phyloP scores from a whole-genome alignment of 768 basidiomycete species.

The Boletus eberwhitei region DNA sequence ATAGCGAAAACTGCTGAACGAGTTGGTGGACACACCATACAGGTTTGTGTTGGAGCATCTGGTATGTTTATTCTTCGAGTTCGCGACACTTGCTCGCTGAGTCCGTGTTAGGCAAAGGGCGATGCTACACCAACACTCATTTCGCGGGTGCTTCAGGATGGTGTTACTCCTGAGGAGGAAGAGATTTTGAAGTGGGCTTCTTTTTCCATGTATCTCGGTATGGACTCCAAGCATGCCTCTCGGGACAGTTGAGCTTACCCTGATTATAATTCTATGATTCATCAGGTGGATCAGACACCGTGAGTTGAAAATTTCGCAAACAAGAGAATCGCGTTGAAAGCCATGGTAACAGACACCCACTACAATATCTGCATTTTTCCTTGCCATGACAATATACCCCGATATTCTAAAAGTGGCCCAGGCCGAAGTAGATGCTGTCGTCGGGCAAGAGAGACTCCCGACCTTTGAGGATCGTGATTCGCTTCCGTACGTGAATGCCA shows the following conservation, averaged over 20 bases:
- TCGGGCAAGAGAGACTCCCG: slow-evolving; percentile 13
- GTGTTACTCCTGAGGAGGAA: slow-evolving; percentile 8
- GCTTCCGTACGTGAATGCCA: slow-evolving; percentile 15
- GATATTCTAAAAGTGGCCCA: slow-evolving; percentile 8
- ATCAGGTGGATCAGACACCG: slow-evolving; percentile 27
- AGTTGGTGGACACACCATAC: not conserved
- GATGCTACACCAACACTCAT: slow-evolving; percentile 9
- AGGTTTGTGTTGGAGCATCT: slow-evolving; percentile 11
- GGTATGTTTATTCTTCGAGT: slow-evolving; percentile 2
- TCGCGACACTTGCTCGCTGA: not conserved
- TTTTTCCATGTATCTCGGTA: slow-evolving; percentile 19
- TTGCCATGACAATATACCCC: slow-evolving; percentile 15
- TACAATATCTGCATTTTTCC: slow-evolving; percentile 14
- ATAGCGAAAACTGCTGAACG: slow-evolving; percentile 1
- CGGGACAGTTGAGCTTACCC: not conserved
- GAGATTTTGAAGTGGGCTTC: slow-evolving; percentile 15
- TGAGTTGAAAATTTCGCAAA: slow-evolving; percentile 13
- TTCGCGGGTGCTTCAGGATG: slow-evolving; percentile 8
- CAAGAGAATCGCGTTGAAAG: not conserved
- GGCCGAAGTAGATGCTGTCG: slow-evolving; percentile 8
- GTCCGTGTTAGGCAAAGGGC: not conserved
- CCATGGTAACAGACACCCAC: slow-evolving; percentile 12
- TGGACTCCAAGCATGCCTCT: not conserved
- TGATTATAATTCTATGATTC: not conserved
- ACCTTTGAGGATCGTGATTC: slow-evolving; percentile 8